Conservation (phyloP, 2,329 filamentous ascomycete species). For the Calcarisporium arbuscula region DNA sequence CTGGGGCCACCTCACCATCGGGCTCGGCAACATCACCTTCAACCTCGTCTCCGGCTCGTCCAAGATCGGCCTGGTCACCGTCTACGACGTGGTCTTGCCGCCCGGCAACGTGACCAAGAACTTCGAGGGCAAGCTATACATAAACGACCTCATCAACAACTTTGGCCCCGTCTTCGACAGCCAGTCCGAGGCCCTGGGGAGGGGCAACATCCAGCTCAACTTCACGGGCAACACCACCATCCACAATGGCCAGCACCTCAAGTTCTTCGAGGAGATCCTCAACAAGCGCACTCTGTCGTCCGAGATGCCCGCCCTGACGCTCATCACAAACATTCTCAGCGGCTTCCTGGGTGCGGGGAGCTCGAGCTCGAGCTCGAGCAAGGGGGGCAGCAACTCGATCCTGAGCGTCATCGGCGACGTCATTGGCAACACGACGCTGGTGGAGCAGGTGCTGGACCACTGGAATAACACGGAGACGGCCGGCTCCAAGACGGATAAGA, state of each 20-base stretch:
- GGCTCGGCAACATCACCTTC: conserved; percentile 39
- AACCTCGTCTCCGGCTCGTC: conserved; percentile 34
- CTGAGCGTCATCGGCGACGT: conserved; percentile 28
- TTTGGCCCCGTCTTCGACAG: conserved; percentile 30
- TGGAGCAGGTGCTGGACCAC: conserved; percentile 28
- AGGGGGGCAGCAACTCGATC: conserved; percentile 21
- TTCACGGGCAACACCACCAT: conserved; percentile 34
- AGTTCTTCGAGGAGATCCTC: conserved; percentile 37
- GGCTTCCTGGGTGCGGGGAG: conserved; percentile 28
- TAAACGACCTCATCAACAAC: conserved; percentile 35
- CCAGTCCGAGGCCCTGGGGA: conserved; percentile 28
- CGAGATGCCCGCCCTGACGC: conserved; percentile 28
- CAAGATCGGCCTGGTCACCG: conserved; percentile 29
- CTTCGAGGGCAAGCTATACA: conserved; percentile 34
- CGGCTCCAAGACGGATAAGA: neutral
- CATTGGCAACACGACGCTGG: conserved; percentile 32
- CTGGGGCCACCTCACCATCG: conserved; percentile 34
- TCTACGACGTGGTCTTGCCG: conserved; percentile 32
- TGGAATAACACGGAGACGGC: conserved; percentile 20
- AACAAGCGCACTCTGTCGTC: conserved; percentile 30
- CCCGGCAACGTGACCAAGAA: conserved; percentile 35
- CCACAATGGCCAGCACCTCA: conserved; percentile 35
- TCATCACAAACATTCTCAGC: conserved; percentile 30
- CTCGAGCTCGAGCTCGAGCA: no score
- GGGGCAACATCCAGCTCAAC: conserved; percentile 34